Conservation (phyloP, 495 filamentous ascomycete species). For the Lasiosphaeriaceae sp. region DNA sequence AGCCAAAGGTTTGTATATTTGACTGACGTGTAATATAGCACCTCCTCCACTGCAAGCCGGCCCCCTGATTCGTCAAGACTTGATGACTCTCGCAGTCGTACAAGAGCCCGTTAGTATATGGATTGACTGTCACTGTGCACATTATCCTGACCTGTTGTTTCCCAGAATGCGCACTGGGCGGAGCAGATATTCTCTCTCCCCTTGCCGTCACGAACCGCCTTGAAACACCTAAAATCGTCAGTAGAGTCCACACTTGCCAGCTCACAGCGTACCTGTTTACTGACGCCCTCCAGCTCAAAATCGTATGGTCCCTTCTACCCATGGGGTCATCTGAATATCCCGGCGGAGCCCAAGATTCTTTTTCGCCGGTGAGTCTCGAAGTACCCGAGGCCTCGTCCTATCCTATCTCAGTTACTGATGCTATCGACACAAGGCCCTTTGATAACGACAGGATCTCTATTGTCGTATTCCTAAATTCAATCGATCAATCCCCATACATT, state of each 20-base stretch:
- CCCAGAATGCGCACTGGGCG: slow-evolving; percentile 42
- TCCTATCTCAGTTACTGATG: background rate
- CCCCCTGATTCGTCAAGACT: slow-evolving; percentile 24
- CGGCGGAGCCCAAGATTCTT: slow-evolving; percentile 43
- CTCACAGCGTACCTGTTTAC: background rate
- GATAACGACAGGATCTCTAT: slow-evolving; percentile 50
- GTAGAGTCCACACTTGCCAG: background rate
- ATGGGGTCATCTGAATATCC: slow-evolving; percentile 39
- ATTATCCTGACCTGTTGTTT: background rate
- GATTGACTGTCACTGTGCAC: background rate
- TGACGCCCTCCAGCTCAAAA: slow-evolving; percentile 22
- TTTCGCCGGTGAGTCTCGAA: slow-evolving; percentile 43
- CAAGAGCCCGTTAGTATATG: slow-evolving; percentile 27
- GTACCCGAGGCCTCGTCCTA: background rate
- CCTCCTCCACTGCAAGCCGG: slow-evolving; percentile 24
- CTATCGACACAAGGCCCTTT: slow-evolving; percentile 34
- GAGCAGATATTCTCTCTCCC: slow-evolving; percentile 54
- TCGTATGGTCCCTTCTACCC: slow-evolving; percentile 37
- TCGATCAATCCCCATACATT: slow-evolving; percentile 39
- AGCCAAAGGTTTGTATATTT: background rate
- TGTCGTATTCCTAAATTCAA: slow-evolving; percentile 40
- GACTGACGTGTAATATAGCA: slow-evolving; percentile 17
- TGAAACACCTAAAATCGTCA: slow-evolving; percentile 38
- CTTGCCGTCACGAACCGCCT: slow-evolving; percentile 44
- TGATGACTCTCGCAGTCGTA: slow-evolving; percentile 21